These are phyloP conservation scores for Aspergillus fischeri DNA, from an alignment of 2,329 filamentous ascomycete genomes.

Conservation along the genomic window DNA sequence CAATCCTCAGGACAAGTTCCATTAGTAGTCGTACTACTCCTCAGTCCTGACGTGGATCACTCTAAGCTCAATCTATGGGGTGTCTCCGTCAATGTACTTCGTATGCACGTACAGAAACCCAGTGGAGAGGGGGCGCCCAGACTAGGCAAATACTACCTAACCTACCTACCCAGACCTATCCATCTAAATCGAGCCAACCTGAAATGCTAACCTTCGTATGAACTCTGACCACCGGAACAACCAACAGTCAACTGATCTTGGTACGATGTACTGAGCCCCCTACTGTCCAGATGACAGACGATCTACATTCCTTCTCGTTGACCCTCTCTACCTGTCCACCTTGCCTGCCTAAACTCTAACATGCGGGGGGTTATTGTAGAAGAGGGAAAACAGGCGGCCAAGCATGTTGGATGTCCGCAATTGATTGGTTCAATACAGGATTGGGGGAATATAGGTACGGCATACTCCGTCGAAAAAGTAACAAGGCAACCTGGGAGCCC, in stretches of 20 bases:
- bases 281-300: background rate
- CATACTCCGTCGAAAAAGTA: background rate
- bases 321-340: background rate
- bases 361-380: conserved; percentile 3
- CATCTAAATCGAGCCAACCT: too few species aligned
- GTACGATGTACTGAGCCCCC: background rate
- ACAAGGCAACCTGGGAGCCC: conserved; percentile 1
- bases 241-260: background rate
- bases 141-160: conserved; percentile 14
- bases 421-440: conserved; percentile 5
- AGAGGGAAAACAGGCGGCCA: background rate
- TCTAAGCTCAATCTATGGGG: too few species aligned
- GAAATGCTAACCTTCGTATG: background rate
- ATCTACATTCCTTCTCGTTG: background rate
- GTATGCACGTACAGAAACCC: conserved; percentile 2
- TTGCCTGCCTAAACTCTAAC: conserved; percentile 5
- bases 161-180: too few species aligned
- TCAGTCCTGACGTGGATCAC: too few species aligned
- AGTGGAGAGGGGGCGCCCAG: conserved; percentile 8
- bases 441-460: background rate
- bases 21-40: background rate
- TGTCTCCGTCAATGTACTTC: background rate
- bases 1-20: background rate
- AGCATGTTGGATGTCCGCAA: conserved; percentile 1
- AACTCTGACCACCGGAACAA: background rate